A percentile compares a stretch with the other conserved stretches of the same genome.
Conservation (phyloP, 2,329 filamentous ascomycete species). For the Exophiala calicioides region DNA sequence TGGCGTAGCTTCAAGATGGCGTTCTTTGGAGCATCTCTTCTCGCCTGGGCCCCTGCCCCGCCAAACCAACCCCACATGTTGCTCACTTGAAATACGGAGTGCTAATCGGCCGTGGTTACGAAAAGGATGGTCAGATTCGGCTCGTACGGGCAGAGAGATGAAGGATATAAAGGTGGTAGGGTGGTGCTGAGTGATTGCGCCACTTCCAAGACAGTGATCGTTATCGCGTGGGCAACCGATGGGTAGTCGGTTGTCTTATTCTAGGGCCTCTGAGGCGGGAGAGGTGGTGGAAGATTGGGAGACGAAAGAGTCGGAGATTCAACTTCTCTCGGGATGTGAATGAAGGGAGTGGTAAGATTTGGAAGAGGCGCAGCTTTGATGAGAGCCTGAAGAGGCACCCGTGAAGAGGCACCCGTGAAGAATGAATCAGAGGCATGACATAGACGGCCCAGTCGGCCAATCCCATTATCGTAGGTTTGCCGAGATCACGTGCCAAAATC, state of each 20-base stretch:
- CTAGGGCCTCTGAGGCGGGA: neutral
- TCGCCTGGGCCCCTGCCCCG: constrained; percentile 76
- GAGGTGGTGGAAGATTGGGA: neutral
- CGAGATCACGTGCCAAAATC: constrained; percentile 15
- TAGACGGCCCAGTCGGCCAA: constrained; percentile 5
- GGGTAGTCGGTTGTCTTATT: neutral
- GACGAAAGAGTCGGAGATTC: neutral
- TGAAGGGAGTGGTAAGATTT: neutral
- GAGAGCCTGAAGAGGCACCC: constrained; percentile 8
- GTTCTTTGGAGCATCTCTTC: constrained; percentile 94
- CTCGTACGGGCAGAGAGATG: constrained; percentile 15
- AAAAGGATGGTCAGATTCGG: constrained; percentile 4
- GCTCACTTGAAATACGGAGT: constrained; percentile 8
- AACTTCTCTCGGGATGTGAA: neutral
- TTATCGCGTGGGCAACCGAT: constrained; percentile 22
- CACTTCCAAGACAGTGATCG: constrained; percentile 10
- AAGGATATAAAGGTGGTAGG: constrained; percentile 15
- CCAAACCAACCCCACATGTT: constrained; percentile 88
- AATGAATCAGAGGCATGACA: neutral
- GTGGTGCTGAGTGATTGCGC: constrained; percentile 17
- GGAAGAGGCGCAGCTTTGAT: constrained; percentile 3
- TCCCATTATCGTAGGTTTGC: constrained; percentile 9
- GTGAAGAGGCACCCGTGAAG: constrained; percentile 1
- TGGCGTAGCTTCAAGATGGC: constrained; percentile 84
- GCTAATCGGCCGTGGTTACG: neutral